These are phyloP conservation scores for Huntiella abstrusa DNA, from an alignment of 2,329 filamentous ascomycete genomes.

Conservation along the genomic window DNA sequence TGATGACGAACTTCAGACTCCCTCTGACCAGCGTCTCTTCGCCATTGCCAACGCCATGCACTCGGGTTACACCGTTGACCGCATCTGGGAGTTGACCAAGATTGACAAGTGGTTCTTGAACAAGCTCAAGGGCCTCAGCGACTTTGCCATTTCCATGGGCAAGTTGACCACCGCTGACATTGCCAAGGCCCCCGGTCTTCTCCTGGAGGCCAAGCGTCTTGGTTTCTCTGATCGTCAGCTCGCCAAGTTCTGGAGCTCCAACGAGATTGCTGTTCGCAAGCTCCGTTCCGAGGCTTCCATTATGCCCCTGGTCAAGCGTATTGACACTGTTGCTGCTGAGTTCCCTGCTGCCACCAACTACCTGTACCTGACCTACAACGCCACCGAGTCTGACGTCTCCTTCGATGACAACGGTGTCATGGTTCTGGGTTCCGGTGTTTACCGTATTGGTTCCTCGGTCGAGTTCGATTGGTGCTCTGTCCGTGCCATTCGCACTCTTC, in stretches of 20 bases:
- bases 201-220: constrained; percentile 76
- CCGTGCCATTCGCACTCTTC: constrained; percentile 74
- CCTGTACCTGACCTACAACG: constrained; percentile 91
- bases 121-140: constrained; percentile 75
- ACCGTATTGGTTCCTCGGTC: constrained; percentile 91
- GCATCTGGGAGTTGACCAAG: constrained; percentile 95
- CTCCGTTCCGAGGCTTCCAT: constrained; percentile 74
- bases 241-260: constrained; percentile 85
- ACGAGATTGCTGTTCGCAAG: constrained; percentile 74
- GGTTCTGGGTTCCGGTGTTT: constrained; percentile 90
- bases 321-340: constrained; percentile 93
- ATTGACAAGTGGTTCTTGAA: constrained; percentile 98
- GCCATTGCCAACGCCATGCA: constrained; percentile 97
- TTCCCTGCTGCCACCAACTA: constrained; percentile 94
- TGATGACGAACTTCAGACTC: constrained; percentile 88
- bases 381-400: constrained; percentile 59
- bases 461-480: constrained; percentile 99
- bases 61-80: constrained; percentile 78
- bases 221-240: constrained; percentile 90
- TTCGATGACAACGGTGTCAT: constrained; percentile 89
- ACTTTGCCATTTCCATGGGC: constrained; percentile 69
- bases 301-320: constrained; percentile 85
- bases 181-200: constrained; percentile 40
- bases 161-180: constrained; percentile 46
- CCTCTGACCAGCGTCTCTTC: constrained; percentile 91